A percentile compares a stretch with the other conserved stretches of the same genome.
Evolutionary conservation across 495 filamentous ascomycete species (phyloP).

Genomic region (Astrothelium macrocarpum): DNA sequence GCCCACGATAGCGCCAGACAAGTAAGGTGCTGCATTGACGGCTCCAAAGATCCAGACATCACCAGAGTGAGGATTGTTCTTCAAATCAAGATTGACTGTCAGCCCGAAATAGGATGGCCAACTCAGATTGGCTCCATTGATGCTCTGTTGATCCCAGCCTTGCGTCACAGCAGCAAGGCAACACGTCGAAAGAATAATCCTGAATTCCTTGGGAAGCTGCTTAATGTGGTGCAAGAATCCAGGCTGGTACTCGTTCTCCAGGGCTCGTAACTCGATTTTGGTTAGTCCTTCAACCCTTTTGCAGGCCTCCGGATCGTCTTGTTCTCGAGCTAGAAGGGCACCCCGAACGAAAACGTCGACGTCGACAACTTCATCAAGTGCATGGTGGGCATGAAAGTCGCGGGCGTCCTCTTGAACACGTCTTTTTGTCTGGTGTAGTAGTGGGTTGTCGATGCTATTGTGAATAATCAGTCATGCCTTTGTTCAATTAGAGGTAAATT

Average conservation of each 20-base stretch:
- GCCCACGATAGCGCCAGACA: slow-evolving; percentile 13
- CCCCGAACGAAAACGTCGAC: slow-evolving; percentile 5
- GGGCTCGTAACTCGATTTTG: slow-evolving; percentile 38
- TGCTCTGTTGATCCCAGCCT: slow-evolving; percentile 31
- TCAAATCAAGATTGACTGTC: slow-evolving; percentile 1
- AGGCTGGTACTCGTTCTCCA: slow-evolving; percentile 47
- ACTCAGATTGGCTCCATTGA: slow-evolving; percentile 34
- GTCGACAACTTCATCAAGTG: slow-evolving; percentile 10
- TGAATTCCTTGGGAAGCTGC: slow-evolving; percentile 44
- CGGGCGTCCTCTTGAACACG: slow-evolving; percentile 4
- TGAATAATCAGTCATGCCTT: background rate
- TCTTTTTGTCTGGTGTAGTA: slow-evolving; percentile 8
- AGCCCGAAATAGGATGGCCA: slow-evolving; percentile 14
- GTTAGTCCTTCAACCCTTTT: slow-evolving; percentile 11
- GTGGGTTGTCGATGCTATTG: slow-evolving; percentile 9
- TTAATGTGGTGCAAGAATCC: slow-evolving; percentile 46
- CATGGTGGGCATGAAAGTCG: slow-evolving; percentile 5
- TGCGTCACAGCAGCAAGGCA: slow-evolving; percentile 63
- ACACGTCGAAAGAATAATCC: slow-evolving; percentile 58
- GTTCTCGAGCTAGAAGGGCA: background rate
- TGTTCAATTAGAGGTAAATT: background rate
- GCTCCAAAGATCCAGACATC: slow-evolving; percentile 16
- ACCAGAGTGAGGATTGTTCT: slow-evolving; percentile 5
- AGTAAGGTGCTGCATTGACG: slow-evolving; percentile 15
- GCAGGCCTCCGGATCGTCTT: slow-evolving; percentile 13